Conservation (phyloP, 164 flowering plant genomes). For the Umbellularia californica region DNA sequence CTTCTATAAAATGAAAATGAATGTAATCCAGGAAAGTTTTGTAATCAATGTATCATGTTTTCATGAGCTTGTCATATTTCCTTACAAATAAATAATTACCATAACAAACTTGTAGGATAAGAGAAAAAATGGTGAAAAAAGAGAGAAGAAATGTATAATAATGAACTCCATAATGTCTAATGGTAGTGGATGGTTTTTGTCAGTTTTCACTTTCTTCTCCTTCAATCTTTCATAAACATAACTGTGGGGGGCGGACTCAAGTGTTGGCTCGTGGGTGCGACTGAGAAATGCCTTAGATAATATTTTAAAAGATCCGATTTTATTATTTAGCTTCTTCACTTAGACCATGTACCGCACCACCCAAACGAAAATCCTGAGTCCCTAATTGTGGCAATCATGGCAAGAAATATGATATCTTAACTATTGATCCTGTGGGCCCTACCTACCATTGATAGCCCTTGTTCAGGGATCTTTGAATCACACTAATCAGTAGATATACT, state of each 20-base stretch:
- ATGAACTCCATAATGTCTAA: not conserved
- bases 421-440: not conserved
- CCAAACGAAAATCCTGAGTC: too few relatives aligned
- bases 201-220: not conserved
- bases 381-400: not conserved
- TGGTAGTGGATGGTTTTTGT: not conserved
- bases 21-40: constrained; percentile 64
- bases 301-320: too few relatives aligned
- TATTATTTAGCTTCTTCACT: too few relatives aligned
- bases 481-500: not conserved
- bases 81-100: not conserved
- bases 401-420: not conserved
- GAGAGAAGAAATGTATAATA: too few relatives aligned
- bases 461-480: not conserved
- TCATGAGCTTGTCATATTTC: not conserved
- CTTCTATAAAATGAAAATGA: constrained; percentile 27
- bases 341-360: too few relatives aligned
- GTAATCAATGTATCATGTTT: constrained; percentile 45
- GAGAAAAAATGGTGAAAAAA: not conserved
- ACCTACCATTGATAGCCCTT: not conserved
- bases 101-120: not conserved
- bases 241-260: not conserved
- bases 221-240: not conserved
- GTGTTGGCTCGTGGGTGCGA: too few relatives aligned
- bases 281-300: too few relatives aligned